phyloP scores from a whole-genome alignment of 306 rosid species.

The apple (Malus domestica) region DNA sequence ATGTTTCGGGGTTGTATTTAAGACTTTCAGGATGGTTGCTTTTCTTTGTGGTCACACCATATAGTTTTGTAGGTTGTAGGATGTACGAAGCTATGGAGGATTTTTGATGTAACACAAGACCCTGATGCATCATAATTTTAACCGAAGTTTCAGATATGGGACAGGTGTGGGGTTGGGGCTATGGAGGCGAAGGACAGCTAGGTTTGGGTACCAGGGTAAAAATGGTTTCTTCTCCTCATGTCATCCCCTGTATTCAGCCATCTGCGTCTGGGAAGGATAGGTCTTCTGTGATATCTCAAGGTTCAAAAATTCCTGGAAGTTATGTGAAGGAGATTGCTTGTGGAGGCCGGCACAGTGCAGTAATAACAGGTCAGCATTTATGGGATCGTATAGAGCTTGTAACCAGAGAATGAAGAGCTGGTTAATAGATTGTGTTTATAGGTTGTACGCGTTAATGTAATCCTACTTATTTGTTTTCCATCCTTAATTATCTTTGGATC shows the following conservation, averaged over 20 bases:
- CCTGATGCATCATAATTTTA: slow-evolving; percentile 78
- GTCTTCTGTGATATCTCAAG: slow-evolving; percentile 34
- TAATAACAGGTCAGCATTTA: slow-evolving; percentile 61
- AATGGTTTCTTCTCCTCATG: slow-evolving; percentile 79
- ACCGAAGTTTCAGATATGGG: slow-evolving; percentile 95
- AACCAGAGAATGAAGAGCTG: not conserved
- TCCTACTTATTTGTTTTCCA: not conserved
- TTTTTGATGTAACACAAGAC: slow-evolving; percentile 77
- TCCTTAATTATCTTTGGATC: not conserved
- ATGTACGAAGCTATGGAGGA: slow-evolving; percentile 75
- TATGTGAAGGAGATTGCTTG: slow-evolving; percentile 74
- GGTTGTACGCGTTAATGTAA: not conserved
- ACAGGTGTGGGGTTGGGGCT: slow-evolving; percentile 99
- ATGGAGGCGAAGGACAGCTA: slow-evolving; percentile 98
- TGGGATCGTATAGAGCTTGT: not conserved
- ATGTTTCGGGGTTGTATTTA: slow-evolving; percentile 16
- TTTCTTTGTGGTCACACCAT: slow-evolving; percentile 59
- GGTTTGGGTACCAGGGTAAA: slow-evolving; percentile 91
- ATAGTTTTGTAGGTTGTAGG: slow-evolving; percentile 84
- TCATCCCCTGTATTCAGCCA: slow-evolving; percentile 59
- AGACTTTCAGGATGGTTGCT: slow-evolving; percentile 34
- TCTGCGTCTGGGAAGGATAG: slow-evolving; percentile 52
- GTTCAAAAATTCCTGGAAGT: slow-evolving; percentile 53
- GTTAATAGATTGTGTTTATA: not conserved
- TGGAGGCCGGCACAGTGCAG: slow-evolving; percentile 87